These are phyloP conservation scores for Syncephalastrum monosporum DNA, from an alignment of 371 early-diverging fungal species.

Conservation along the genomic window DNA sequence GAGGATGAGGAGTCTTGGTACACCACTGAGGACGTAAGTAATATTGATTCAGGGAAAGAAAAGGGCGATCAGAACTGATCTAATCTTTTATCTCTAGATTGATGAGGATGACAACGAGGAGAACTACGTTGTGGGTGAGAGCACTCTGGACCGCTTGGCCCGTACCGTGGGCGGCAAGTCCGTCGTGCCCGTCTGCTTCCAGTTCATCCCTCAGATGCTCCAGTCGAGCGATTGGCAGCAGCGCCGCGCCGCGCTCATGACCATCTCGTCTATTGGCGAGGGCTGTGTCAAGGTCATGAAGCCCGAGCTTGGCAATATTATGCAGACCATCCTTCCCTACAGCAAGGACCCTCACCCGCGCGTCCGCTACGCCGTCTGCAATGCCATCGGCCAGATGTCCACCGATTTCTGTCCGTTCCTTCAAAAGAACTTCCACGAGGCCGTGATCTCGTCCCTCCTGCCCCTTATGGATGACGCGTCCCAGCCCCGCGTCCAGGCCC, in stretches of 20 bases:
- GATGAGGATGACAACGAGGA: conserved; percentile 91
- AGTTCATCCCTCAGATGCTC: conserved; percentile 86
- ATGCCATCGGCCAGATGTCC: conserved; percentile 94
- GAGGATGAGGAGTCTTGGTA: conserved; percentile 93
- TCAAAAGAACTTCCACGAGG: conserved; percentile 79
- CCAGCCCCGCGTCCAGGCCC: conserved; percentile 88
- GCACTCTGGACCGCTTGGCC: conserved; percentile 93
- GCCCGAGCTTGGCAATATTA: conserved; percentile 82
- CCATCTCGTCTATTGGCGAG: conserved; percentile 94
- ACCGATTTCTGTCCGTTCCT: conserved; percentile 91
- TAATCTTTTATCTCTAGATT: conserved; percentile 34
- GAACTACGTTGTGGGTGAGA: conserved; percentile 88
- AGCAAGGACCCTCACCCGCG: conserved; percentile 93
- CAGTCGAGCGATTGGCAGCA: conserved; percentile 87
- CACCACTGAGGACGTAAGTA: conserved; percentile 73
- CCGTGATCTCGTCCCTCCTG: conserved; percentile 76
- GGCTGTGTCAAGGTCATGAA: conserved; percentile 94
- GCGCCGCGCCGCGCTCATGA: conserved; percentile 93
- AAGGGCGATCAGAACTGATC: not conserved
- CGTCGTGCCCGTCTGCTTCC: conserved; percentile 88
- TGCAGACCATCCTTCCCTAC: conserved; percentile 79
- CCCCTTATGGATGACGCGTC: conserved; percentile 84
- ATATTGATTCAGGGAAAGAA: not conserved
- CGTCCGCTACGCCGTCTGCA: conserved; percentile 95
- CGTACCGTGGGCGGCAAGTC: conserved; percentile 86